Base-by-base conservation (phyloP, 1,139 yeast genomes). In the Trichomonascaceae sp. region DNA sequence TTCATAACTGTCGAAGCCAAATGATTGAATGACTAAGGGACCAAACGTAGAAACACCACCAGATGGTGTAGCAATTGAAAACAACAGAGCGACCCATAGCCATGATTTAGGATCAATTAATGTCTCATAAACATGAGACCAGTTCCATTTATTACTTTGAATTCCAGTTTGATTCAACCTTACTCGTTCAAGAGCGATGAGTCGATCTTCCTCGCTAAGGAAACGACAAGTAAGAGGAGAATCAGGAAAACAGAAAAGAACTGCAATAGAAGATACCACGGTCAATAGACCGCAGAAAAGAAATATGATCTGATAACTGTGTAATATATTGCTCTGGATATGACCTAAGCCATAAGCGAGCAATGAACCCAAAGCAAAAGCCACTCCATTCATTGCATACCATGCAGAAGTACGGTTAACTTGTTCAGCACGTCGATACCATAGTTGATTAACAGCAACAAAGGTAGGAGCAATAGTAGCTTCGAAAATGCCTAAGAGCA, bases 331-430 rank as follows among this genome's bases (percentile, higher is more conserved):
- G 3, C 70, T 58, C 17, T 66, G 57, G 2, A 70, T 63, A 52
- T 67, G 65, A 18, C 75, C 57, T 1, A 74, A 70, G 39, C 83
- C 83, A 52, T 78, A 81, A 24, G 87, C 87, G 55, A 87, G 77
- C 51, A 87, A 80, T 55, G 93, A 93, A 53, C 87, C 85, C 68
- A 79, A 76, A 50, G 86, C 85, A 5, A 90, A 93, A 65, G 91
- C 89, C 30, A 89, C 85, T 57, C 85, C 74, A 61, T 84, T 78
- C n/a, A 87, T 81, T 53, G 87, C 84, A 50, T 84, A 54, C 69
- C 84, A 84, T 1, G 76, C 53, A 15, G 80, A 79, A 36, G 73
- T 74, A 67, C 85, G 84, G 45, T 81, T 77, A 17, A 84, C 77
- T 65, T 82, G 83, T 52, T 90, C 64, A 81, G 77, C 67, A 83